Evolutionary conservation across 2,329 filamentous ascomycete genomes (phyloP).

Genomic region (Diaporthe eres): DNA sequence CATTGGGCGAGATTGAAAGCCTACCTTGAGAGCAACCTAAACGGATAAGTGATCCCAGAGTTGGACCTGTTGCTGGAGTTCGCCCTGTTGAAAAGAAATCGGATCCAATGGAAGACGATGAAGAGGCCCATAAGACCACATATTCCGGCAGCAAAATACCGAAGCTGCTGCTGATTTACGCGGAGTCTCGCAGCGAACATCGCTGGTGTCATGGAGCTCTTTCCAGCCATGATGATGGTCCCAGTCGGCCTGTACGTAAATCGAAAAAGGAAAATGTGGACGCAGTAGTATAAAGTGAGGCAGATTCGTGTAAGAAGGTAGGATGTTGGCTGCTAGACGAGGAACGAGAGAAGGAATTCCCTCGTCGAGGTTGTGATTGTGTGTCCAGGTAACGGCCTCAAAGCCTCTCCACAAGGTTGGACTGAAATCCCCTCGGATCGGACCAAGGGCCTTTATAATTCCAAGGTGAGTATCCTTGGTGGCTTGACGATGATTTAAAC

Average conservation of each 20-base stretch:
- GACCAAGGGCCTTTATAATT: neutral
- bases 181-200: slow-evolving; percentile 35
- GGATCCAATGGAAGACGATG: slow-evolving; percentile 36
- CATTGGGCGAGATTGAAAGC: neutral
- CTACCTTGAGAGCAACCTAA: slow-evolving; percentile 34
- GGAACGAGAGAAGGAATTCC: neutral
- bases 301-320: too few species aligned
- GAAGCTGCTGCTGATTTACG: slow-evolving; percentile 36
- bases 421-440: neutral
- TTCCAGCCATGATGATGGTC: neutral
- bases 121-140: slow-evolving; percentile 38
- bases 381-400: neutral
- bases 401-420: neutral
- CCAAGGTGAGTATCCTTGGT: neutral
- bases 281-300: neutral
- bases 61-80: neutral
- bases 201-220: slow-evolving; percentile 3
- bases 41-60: neutral
- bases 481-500: neutral
- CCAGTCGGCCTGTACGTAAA: neutral
- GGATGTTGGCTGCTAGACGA: neutral
- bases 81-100: slow-evolving; percentile 33
- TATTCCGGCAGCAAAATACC: slow-evolving; percentile 38
- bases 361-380: neutral
- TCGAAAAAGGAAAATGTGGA: neutral